Base-by-base conservation (phyloP, 208 protist species). In the Trypanosoma caninum region DNA sequence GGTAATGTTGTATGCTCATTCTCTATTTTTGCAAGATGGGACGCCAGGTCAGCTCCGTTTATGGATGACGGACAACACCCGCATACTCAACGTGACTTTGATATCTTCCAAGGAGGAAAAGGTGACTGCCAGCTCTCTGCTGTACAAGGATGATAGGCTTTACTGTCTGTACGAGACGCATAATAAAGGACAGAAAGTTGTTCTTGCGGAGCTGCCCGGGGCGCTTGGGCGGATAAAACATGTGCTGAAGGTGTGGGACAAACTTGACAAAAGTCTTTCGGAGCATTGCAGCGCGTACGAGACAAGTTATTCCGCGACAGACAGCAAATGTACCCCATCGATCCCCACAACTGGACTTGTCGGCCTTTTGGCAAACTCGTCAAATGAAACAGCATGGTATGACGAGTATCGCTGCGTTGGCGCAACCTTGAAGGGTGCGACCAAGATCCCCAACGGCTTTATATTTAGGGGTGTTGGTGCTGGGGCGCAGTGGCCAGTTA, bases 401-500 rank as follows among this genome's bases (percentile, higher is more conserved):
- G 60, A 66, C 33, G 38, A 23, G 28, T 66, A 66, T 40, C 46
- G 23, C 30, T 47, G 60, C 30, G 60, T 66, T 28, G 18, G 58
- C 31, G 60, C 60, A n/a, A 40, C 20, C 1, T 25, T 58, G 6
- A 31, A 0, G 34, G 4, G 20, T 27, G 59, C n/a, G 37, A 22
- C 42, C 10, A 51, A 16, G 9, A 35, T 33, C 0, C 25, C 4
- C 9, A 48, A 58, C 23, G 60, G 40, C 13, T 8, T 66, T 0
- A 25, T 1, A 18, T 48, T 66, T 16, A 50, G 31, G 18, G 60
- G 60, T 5, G 3, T 22, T 40, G 37, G 28, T 14, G 37, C 31
- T 28, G 14, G 60, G 20, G 63, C 55, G 20, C 45, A 38, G 25
- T 69, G 63, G 63, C 63, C 63, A 14, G 63, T 69, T 2, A 40